These are phyloP conservation scores for Penicillium desertorum DNA, from an alignment of 495 filamentous ascomycete species.

Conservation along the genomic window DNA sequence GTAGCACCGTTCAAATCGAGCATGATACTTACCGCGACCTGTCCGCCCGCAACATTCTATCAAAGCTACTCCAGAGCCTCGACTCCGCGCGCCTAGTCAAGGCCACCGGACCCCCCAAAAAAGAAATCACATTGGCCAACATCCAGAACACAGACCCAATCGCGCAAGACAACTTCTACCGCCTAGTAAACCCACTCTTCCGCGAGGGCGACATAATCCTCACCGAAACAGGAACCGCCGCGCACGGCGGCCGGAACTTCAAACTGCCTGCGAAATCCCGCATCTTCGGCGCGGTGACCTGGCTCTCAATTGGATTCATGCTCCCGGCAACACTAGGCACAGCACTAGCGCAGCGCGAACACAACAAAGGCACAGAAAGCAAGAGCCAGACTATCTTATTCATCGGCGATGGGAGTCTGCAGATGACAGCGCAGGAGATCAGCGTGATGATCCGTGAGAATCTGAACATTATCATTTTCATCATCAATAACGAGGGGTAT, in stretches of 20 bases:
- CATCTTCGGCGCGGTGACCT: conserved; percentile 40
- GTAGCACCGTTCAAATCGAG: conserved; percentile 32
- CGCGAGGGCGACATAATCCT: conserved; percentile 40
- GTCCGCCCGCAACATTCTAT: conserved; percentile 21
- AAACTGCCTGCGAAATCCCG: conserved; percentile 30
- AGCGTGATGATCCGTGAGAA: conserved; percentile 70
- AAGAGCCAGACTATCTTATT: conserved; percentile 59
- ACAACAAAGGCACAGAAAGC: conserved; percentile 19
- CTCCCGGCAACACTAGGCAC: conserved; percentile 50
- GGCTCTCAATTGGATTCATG: conserved; percentile 51
- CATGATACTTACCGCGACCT: conserved; percentile 29
- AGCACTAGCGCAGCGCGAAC: conserved; percentile 45
- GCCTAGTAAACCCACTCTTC: conserved; percentile 31
- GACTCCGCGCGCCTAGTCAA: conserved; percentile 21
- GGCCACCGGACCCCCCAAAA: conserved; percentile 18
- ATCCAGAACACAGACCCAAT: conserved; percentile 23
- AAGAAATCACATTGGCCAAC: conserved; percentile 10
- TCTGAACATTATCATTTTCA: conserved; percentile 69
- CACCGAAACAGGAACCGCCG: conserved; percentile 44
- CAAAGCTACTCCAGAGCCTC: conserved; percentile 21
- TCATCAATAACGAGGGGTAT: conserved; percentile 75
- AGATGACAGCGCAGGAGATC: conserved; percentile 76
- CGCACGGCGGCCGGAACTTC: conserved; percentile 34
- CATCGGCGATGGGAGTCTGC: conserved; percentile 79
- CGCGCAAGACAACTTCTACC: conserved; percentile 36